These are phyloP conservation scores for Thoreauomyces humboldtii DNA, from an alignment of 192 early-diverging fungal species.

Conservation along the genomic window DNA sequence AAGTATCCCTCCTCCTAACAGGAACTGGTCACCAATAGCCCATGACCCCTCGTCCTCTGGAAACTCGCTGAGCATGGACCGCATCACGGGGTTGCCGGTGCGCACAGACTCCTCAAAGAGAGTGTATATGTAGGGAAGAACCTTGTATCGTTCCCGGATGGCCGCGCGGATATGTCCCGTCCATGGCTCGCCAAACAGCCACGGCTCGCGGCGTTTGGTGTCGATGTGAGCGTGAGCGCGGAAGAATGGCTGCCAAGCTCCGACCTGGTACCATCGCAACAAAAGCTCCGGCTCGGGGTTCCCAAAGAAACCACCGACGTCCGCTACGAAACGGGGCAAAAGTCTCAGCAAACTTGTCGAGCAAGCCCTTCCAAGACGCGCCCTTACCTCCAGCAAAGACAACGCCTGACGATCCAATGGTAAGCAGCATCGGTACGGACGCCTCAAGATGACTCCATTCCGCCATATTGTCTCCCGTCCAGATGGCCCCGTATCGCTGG, in stretches of 20 bases:
- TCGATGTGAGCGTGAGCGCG: constrained; percentile 97
- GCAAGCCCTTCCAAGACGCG: neutral
- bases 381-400: constrained; percentile 72
- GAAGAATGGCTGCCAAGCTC: constrained; percentile 94
- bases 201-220: constrained; percentile 95
- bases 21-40: constrained; percentile 81
- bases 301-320: constrained; percentile 97
- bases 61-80: constrained; percentile 84
- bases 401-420: constrained; percentile 83
- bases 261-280: constrained; percentile 97
- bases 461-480: constrained; percentile 97
- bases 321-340: constrained; percentile 51
- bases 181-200: constrained; percentile 87
- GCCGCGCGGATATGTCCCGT: constrained; percentile 75
- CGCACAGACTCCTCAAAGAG: constrained; percentile 76
- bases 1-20: constrained; percentile 83
- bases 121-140: constrained; percentile 92
- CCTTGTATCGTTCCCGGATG: constrained; percentile 77
- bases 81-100: constrained; percentile 78
- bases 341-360: neutral
- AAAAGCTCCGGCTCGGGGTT: constrained; percentile 89
- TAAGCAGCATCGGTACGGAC: constrained; percentile 86
- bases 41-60: constrained; percentile 76
- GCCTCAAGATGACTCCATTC: constrained; percentile 82
- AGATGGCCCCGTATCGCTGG: constrained; percentile 93